These are phyloP conservation scores for Fusarium torreyae DNA, from an alignment of 2,329 filamentous ascomycete genomes.

Conservation along the genomic window DNA sequence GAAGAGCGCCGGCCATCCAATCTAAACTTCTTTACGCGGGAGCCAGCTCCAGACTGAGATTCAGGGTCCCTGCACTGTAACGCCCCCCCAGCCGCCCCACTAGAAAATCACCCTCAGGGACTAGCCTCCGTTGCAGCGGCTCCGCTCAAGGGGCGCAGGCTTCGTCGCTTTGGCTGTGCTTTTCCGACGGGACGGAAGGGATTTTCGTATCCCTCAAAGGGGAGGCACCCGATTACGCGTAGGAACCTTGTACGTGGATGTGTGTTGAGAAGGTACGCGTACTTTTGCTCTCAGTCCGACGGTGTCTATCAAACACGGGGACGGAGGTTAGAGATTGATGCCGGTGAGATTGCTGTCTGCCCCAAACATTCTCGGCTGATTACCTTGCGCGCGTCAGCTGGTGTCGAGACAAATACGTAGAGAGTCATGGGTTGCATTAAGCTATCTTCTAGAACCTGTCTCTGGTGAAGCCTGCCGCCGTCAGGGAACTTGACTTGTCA, in stretches of 20 bases:
- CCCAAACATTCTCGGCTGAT: background rate
- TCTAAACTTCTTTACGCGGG: background rate
- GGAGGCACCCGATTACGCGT: slow-evolving; percentile 30
- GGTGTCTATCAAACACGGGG: too few species aligned
- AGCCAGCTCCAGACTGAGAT: background rate
- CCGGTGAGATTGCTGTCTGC: background rate
- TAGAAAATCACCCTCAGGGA: too few species aligned
- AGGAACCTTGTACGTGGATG: slow-evolving; percentile 3
- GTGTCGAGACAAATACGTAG: background rate
- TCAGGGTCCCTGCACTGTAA: slow-evolving; percentile 25
- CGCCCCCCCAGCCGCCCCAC: background rate
- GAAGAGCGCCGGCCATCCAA: background rate
- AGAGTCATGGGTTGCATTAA: slow-evolving; percentile 31
- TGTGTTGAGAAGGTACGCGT: slow-evolving; percentile 17
- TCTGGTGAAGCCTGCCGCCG: background rate
- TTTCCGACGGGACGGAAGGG: slow-evolving; percentile 21
- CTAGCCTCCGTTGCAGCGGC: background rate
- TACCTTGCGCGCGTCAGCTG: too few species aligned
- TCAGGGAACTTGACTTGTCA: slow-evolving; percentile 7
- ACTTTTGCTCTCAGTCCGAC: background rate
- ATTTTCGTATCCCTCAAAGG: slow-evolving; percentile 34
- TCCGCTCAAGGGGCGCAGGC: slow-evolving; percentile 10
- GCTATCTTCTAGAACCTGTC: slow-evolving; percentile 24
- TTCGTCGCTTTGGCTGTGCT: slow-evolving; percentile 1
- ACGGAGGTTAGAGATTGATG: too few species aligned